Conservation (phyloP, 2,329 filamentous ascomycete species). For the Fusarium nelsonii region DNA sequence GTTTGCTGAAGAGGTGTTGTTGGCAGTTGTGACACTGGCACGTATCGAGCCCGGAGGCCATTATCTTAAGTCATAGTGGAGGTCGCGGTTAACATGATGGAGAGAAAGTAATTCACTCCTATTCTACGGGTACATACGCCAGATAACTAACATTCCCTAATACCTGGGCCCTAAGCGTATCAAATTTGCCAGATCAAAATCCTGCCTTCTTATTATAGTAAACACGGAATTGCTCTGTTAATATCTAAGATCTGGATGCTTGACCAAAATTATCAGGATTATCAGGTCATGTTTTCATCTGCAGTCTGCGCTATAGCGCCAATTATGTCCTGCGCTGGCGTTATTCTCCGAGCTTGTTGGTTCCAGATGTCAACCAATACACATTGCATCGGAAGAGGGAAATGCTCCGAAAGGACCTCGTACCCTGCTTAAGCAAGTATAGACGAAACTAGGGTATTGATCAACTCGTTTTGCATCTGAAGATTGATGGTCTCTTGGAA, state of each 20-base stretch:
- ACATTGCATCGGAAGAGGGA: not conserved
- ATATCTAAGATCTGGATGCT: not conserved
- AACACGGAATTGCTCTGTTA: not conserved
- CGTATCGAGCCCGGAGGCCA: conserved; percentile 22
- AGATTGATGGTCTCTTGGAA: no score
- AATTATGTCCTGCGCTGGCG: not conserved
- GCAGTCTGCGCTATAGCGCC: not conserved
- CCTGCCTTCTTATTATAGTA: not conserved
- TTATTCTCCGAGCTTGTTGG: not conserved
- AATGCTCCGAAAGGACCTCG: not conserved
- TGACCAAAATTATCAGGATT: no score
- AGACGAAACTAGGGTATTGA: no score
- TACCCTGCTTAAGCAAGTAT: not conserved
- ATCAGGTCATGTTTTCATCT: not conserved
- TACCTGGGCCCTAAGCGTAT: no score
- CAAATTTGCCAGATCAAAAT: not conserved
- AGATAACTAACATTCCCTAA: no score
- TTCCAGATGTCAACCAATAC: not conserved
- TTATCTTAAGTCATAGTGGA: not conserved
- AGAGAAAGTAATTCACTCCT: no score
- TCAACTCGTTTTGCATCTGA: no score
- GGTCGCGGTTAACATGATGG: no score
- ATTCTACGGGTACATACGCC: no score
- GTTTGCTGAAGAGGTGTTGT: conserved; percentile 37
- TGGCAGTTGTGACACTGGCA: conserved; percentile 24